Percentiles rank a stretch among this genome's conserved stretches.
Evolutionary conservation across 306 rosid genomes (phyloP).

Genomic region (Pachyrhizus erosus): DNA sequence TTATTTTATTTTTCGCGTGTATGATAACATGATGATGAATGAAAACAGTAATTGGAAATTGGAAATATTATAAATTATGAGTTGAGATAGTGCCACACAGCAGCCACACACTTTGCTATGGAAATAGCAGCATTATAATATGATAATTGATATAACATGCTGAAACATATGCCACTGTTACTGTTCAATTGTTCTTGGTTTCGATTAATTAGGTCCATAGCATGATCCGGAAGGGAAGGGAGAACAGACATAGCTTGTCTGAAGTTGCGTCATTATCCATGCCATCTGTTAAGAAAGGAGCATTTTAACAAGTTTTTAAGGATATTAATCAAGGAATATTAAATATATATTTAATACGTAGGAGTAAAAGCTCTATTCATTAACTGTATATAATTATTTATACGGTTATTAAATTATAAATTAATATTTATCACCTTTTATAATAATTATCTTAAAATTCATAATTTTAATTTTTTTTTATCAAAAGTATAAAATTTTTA

Average conservation of each 20-base stretch:
- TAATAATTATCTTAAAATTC: too few species aligned
- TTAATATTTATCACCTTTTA: too few species aligned
- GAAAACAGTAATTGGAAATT: conserved; percentile 14
- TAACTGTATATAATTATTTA: too few species aligned
- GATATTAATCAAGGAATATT: background rate
- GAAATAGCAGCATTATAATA: background rate
- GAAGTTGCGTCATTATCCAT: conserved; percentile 34
- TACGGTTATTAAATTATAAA: too few species aligned
- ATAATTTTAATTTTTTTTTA: too few species aligned
- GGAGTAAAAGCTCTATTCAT: too few species aligned
- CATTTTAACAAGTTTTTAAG: background rate
- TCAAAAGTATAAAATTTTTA: too few species aligned
- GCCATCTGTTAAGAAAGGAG: background rate
- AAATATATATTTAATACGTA: background rate
- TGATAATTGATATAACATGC: conserved; percentile 27
- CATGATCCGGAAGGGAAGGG: conserved; percentile 47
- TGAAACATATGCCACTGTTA: conserved; percentile 45
- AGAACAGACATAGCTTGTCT: conserved; percentile 40
- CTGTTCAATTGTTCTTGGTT: conserved; percentile 10
- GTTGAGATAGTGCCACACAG: conserved; percentile 11
- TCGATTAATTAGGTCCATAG: conserved; percentile 22
- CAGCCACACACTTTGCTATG: conserved; percentile 22
- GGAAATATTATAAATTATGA: conserved; percentile 18
- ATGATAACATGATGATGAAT: background rate
- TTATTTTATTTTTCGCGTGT: background rate